Evolutionary conservation across 352 stramenopile species (phyloP), one percentile per base, ranked within the genome.

Genomic region (Halophytophthora batemanensis): DNA sequence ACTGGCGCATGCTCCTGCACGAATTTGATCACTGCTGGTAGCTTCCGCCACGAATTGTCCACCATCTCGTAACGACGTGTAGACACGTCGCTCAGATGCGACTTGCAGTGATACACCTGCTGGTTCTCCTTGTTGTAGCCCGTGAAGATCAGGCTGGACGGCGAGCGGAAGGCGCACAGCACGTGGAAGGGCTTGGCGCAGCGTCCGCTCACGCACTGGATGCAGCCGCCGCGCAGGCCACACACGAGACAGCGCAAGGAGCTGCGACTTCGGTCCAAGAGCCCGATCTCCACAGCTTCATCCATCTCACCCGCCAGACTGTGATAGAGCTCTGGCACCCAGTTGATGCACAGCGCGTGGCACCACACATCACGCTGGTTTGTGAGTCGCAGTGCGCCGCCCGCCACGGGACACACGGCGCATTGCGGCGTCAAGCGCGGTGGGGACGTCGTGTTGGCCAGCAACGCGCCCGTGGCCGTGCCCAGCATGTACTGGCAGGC

Each of bases 311-410:
- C 81, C 0, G 61, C 49, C 12, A 87, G 57, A 19, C 76, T 87
- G 54, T 90, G 78, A 43, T 68, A 86, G 28, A 96, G 80, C 64
- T 96, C 87, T 2, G 87, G 87, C 37, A 95, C 83, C 87, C 87
- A 96, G 44, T 89, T 82, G 36, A 86, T 64, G 40, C 87, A 96
- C 46, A 93, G 61, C 23, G 95, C 73, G 61, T 96, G 87, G 36
- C 74, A 77, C 84, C 86, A 92, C 7, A 87, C 69, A 50, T 71
- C 66, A 7, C 50, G 50, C 49, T 90, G 70, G 23, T 51, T 75
- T 11, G 82, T 87, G 7, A 58, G 75, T 6, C 87, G 85, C 56
- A 95, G 51, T 8, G 82, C 83, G 15, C 87, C 87, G 31, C 85
- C 85, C 29, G 72, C 69, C 15, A 77, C 61, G 15, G 77, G 81